Evolutionary conservation across 2,329 filamentous ascomycete species (phyloP).

Genomic region (Gaeumannomyces tritici): DNA sequence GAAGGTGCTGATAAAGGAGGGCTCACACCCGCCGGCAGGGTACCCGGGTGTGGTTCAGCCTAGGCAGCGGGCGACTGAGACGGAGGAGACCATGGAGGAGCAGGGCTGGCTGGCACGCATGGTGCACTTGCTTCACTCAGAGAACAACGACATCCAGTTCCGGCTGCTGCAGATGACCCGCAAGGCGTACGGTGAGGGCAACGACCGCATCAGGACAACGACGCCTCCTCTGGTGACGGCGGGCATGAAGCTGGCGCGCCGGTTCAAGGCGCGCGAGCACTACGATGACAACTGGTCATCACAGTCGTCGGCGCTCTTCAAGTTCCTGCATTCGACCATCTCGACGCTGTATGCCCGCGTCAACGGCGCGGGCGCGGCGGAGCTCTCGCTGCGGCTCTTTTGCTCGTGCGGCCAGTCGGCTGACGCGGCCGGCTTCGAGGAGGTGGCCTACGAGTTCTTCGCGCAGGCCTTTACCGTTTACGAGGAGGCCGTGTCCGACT

Average conservation of each 20-base stretch:
- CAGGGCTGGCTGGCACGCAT: constrained; percentile 94
- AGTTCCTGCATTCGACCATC: constrained; percentile 86
- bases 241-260: constrained; percentile 79
- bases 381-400: constrained; percentile 82
- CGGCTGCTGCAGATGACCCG: constrained; percentile 81
- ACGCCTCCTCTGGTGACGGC: constrained; percentile 86
- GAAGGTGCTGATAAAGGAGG: constrained; percentile 88
- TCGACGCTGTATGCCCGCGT: constrained; percentile 84
- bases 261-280: constrained; percentile 85
- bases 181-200: constrained; percentile 83
- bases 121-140: constrained; percentile 73
- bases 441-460: constrained; percentile 96
- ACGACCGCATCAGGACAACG: constrained; percentile 92
- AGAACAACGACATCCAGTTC: constrained; percentile 89
- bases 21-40: constrained; percentile 70
- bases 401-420: constrained; percentile 87
- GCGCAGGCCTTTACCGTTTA: constrained; percentile 98
- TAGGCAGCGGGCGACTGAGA: constrained; percentile 61
- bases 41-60: constrained; percentile 76
- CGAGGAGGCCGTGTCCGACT: constrained; percentile 92
- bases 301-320: constrained; percentile 71
- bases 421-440: constrained; percentile 84
- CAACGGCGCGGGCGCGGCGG: constrained; percentile 65
- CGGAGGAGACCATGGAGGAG: constrained; percentile 95
- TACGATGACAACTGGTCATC: constrained; percentile 57